Evolutionary conservation across 2,329 filamentous ascomycete genomes (phyloP).

Genomic region (Penicillium sp.): DNA sequence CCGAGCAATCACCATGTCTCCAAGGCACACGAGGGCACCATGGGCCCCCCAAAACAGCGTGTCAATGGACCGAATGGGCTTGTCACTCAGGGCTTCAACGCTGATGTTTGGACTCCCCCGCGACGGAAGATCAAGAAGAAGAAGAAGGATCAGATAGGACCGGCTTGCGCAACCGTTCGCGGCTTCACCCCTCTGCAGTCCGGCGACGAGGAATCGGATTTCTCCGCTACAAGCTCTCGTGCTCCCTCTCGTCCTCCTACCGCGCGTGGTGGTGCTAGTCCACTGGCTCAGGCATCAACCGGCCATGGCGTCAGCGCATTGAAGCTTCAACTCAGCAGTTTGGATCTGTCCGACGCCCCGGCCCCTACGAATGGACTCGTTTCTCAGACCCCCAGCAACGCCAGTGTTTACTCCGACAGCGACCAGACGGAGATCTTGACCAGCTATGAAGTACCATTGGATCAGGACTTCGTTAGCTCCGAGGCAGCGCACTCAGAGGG

Average conservation of each 20-base stretch:
- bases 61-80: slow-evolving; percentile 27
- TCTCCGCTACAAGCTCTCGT: slow-evolving; percentile 37
- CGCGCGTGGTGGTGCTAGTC: slow-evolving; percentile 40
- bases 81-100: slow-evolving; percentile 30
- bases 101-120: slow-evolving; percentile 28
- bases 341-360: slow-evolving; percentile 63
- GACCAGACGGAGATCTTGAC: slow-evolving; percentile 68
- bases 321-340: slow-evolving; percentile 73
- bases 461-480: slow-evolving; percentile 75
- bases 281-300: slow-evolving; percentile 50
- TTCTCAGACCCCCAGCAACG: slow-evolving; percentile 51
- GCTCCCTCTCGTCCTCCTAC: slow-evolving; percentile 18
- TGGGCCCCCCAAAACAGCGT: slow-evolving; percentile 18
- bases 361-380: slow-evolving; percentile 50
- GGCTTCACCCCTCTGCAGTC: slow-evolving; percentile 46
- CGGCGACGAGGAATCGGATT: slow-evolving; percentile 47
- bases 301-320: slow-evolving; percentile 74
- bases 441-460: slow-evolving; percentile 79
- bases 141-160: slow-evolving; percentile 33
- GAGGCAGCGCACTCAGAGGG: slow-evolving; percentile 42
- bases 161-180: slow-evolving; percentile 40
- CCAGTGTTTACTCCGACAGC: slow-evolving; percentile 58
- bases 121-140: slow-evolving; percentile 44
- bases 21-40: slow-evolving; percentile 30
- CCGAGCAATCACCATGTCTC: slow-evolving; percentile 22